These are phyloP conservation scores for Halophytophthora polymorphica DNA, from an alignment of 352 stramenopile species.

Conservation along the genomic window DNA sequence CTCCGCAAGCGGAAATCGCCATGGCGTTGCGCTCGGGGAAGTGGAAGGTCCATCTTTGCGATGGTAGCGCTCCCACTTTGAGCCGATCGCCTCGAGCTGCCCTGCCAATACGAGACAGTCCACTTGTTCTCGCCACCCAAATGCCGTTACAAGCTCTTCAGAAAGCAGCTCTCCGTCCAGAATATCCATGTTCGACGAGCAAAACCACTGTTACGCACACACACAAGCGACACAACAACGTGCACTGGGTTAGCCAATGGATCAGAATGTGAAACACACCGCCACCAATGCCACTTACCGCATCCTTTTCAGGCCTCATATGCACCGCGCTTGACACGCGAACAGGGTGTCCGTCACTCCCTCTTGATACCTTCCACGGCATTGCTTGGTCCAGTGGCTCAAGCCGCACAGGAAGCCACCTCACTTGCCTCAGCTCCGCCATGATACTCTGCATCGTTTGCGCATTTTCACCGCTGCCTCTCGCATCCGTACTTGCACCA, in stretches of 20 bases:
- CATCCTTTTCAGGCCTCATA: slow-evolving; percentile 51
- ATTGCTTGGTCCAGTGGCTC: slow-evolving; percentile 37
- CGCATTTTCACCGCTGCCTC: slow-evolving; percentile 7
- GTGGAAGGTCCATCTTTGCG: slow-evolving; percentile 1
- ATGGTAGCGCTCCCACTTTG: slow-evolving; percentile 24
- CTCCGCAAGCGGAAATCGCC: slow-evolving; percentile 42
- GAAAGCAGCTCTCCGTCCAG: slow-evolving; percentile 54
- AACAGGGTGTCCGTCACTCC: neutral
- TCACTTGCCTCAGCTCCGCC: slow-evolving; percentile 25
- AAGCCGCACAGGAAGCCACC: slow-evolving; percentile 40
- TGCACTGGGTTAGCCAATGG: slow-evolving; percentile 2
- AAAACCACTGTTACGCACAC: slow-evolving; percentile 47
- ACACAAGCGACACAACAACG: slow-evolving; percentile 8
- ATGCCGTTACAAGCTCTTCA: slow-evolving; percentile 44
- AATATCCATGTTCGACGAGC: slow-evolving; percentile 50
- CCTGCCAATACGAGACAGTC: slow-evolving; percentile 40
- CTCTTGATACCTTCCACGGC: slow-evolving; percentile 44
- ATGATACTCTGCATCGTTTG: slow-evolving; percentile 28
- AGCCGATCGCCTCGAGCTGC: slow-evolving; percentile 51
- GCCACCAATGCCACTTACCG: slow-evolving; percentile 30
- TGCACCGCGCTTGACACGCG: slow-evolving; percentile 36
- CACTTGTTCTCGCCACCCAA: slow-evolving; percentile 51
- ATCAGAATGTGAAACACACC: neutral
- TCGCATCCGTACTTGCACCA: slow-evolving; percentile 10
- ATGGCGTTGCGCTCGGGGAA: slow-evolving; percentile 6